A percentile compares a stretch with the other conserved stretches of the same genome.
phyloP scores from a whole-genome alignment of 1,284 basidiomycete species.

The Cryptococcus sp. region DNA sequence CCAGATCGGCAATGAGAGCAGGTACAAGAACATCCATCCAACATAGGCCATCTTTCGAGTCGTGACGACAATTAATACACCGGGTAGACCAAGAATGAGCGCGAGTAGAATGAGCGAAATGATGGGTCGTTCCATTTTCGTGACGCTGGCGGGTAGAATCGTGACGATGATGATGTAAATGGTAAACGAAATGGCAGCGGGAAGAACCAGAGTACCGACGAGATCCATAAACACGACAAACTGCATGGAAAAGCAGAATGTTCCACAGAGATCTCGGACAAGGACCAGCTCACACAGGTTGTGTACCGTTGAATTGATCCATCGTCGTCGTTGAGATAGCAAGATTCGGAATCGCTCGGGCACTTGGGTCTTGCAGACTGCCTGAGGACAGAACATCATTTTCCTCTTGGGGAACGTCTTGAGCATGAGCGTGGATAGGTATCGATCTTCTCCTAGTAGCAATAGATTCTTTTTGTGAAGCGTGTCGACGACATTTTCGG shows the following conservation, averaged over 20 bases:
- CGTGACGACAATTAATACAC: constrained; percentile 88
- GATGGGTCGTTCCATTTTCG: constrained; percentile 62
- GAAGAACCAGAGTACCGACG: constrained; percentile 89
- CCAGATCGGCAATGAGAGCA: constrained; percentile 90
- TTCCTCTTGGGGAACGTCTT: constrained; percentile 99
- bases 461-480: constrained; percentile 99
- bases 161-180: constrained; percentile 84
- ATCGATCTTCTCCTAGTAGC: constrained; percentile 97
- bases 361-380: constrained; percentile 95
- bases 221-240: constrained; percentile 98
- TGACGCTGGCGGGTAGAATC: constrained; percentile 66
- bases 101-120: constrained; percentile 93
- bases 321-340: constrained; percentile 92
- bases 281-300: constrained; percentile 91
- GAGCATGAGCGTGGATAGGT: constrained; percentile 89
- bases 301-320: constrained; percentile 99
- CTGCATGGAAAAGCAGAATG: constrained; percentile 96
- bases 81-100: constrained; percentile 92
- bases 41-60: constrained; percentile 90
- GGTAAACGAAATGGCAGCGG: constrained; percentile 96
- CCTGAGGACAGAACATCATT: constrained; percentile 98
- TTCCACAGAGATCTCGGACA: constrained; percentile 90
- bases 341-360: constrained; percentile 93
- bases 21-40: constrained; percentile 95
- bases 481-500: constrained; percentile 95